phyloP scores from a whole-genome alignment of 2,329 filamentous ascomycete species.

The Chrysoporthe deuterocubensis region DNA sequence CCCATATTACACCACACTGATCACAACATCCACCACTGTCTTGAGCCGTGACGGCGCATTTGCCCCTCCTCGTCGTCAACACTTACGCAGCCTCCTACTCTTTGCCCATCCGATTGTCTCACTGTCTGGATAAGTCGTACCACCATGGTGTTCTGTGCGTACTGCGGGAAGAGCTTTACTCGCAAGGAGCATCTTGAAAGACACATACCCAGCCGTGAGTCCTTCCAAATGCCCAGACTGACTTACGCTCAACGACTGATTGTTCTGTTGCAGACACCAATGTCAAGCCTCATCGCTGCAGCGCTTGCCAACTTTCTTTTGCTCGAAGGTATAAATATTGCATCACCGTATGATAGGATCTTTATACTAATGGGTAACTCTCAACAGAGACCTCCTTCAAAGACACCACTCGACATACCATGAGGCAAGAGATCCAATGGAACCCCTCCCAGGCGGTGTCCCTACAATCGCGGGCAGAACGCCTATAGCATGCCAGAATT shows the following conservation, averaged over 20 bases:
- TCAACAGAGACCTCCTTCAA: constrained; percentile 52
- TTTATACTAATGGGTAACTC: not conserved
- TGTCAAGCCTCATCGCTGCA: constrained; percentile 57
- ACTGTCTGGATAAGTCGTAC: constrained; percentile 23
- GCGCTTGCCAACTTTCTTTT: constrained; percentile 54
- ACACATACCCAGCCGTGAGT: constrained; percentile 57
- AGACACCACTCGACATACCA: constrained; percentile 57
- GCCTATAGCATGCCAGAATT: constrained; percentile 55
- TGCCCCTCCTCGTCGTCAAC: constrained; percentile 6
- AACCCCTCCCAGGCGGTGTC: constrained; percentile 47
- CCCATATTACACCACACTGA: constrained; percentile 24
- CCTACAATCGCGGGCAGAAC: constrained; percentile 47
- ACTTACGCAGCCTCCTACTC: constrained; percentile 10
- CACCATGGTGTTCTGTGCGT: constrained; percentile 54
- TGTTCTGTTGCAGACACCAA: constrained; percentile 50
- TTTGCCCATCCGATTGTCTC: constrained; percentile 20
- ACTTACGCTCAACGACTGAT: constrained; percentile 25
- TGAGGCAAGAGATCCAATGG: constrained; percentile 52
- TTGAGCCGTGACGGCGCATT: constrained; percentile 16
- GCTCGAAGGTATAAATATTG: constrained; percentile 45
- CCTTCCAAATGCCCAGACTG: not conserved
- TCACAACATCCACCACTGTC: constrained; percentile 27
- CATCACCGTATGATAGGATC: not conserved
- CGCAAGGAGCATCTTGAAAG: constrained; percentile 61
- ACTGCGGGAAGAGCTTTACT: constrained; percentile 59